Evolutionary conservation across 306 rosid species (phyloP).

Genomic region (Hippophae tibetana): DNA sequence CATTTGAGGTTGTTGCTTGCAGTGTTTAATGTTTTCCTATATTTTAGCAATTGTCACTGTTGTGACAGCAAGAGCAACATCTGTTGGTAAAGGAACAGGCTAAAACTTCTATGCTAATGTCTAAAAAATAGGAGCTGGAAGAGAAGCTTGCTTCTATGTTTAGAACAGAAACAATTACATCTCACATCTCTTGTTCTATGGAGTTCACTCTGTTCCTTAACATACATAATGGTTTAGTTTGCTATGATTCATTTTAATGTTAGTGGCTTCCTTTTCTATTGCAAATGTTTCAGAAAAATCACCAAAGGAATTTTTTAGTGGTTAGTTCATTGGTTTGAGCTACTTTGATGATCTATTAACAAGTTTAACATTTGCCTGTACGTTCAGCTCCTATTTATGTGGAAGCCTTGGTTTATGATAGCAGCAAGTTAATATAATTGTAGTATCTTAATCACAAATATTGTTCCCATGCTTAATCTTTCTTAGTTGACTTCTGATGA

Average conservation of each 20-base stretch:
- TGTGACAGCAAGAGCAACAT: conserved; percentile 81
- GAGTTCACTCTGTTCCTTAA: neutral
- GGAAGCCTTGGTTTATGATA: neutral
- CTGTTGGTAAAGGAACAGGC: conserved; percentile 56
- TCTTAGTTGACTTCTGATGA: conserved; percentile 18
- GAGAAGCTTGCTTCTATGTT: conserved; percentile 53
- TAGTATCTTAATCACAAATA: neutral
- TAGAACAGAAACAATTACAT: conserved; percentile 45
- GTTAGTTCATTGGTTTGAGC: conserved; percentile 34
- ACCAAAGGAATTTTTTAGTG: conserved; percentile 39
- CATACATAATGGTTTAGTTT: conserved; percentile 8
- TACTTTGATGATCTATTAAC: neutral
- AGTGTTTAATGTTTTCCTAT: conserved; percentile 20
- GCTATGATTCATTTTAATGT: conserved; percentile 13
- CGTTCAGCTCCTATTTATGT: too few relatives aligned
- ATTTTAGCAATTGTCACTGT: conserved; percentile 48
- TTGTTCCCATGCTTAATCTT: conserved; percentile 3
- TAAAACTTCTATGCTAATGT: conserved; percentile 35
- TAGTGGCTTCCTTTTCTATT: conserved; percentile 21
- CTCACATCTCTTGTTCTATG: neutral
- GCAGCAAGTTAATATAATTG: neutral
- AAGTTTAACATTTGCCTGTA: too few relatives aligned
- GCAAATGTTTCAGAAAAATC: conserved; percentile 54
- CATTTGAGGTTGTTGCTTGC: conserved; percentile 9
- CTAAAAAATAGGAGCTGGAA: conserved; percentile 76